Base-by-base conservation (phyloP, 139 green algal species). In the Tetradesmus lagerheimii region DNA sequence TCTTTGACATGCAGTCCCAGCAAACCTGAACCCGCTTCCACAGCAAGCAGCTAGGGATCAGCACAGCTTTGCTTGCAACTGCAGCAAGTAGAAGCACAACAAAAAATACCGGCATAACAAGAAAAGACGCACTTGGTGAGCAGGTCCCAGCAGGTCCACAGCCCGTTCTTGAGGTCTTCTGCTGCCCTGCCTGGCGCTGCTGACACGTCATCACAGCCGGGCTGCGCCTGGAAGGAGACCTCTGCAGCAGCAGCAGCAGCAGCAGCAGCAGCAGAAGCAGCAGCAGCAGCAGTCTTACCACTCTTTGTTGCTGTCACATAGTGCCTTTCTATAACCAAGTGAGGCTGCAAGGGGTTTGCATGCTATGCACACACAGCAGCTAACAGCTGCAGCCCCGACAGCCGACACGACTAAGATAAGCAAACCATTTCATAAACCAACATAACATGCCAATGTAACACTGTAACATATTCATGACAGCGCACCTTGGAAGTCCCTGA, bases 121-220 rank as follows among this genome's bases (percentile, higher is more conserved):
- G n/a, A n/a, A n/a, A n/a, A 16, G 8, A 25, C 62, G n/a, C 43
- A 88, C 85, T 80, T 76, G 27, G 31, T 45, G 1, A 89, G 34
- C 18, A 83, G 34, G 43, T 89, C 85, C 74, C 85, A 84, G n/a
- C 67, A 83, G 50, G 85, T 74, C 29, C 45, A 89, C 41, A 89
- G 71, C 23, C 67, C 85, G 38, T 83, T 66, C 35, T 83, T 83
- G 12, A 89, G 45, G 71, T 89, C 85, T n/a, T 84, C 85, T 74
- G 85, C 85, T 62, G 85, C 50, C n/a, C 71, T 27, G 14, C 31
- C 45, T 37, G 85, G 39, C 5, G 12, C 57, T 38, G 23, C 27
- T 23, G 25, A 16, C n/a, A 34, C 41, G 37, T 83, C 85, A 50
- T 66, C 71, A 57, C 85, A 84, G 16, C 85, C 85, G 29, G 74